phyloP scores from a whole-genome alignment of 768 basidiomycete species.

The Rubroboletus pulcherrimus region DNA sequence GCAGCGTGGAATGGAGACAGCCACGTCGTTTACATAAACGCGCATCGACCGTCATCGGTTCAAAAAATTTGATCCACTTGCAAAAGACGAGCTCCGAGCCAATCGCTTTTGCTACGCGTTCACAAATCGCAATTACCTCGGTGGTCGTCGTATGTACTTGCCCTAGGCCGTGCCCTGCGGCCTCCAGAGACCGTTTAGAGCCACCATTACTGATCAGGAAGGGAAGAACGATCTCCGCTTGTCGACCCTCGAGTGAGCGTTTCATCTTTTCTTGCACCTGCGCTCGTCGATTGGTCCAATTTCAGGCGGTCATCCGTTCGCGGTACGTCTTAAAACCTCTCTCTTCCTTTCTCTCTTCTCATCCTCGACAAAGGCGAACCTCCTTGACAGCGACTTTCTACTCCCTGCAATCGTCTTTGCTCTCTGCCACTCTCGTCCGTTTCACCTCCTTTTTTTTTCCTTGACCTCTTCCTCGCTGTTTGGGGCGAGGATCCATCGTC shows the following conservation, averaged over 20 bases:
- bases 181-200: constrained; percentile 35
- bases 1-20: constrained; percentile 8
- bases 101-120: constrained; percentile 24
- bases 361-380: constrained; percentile 60
- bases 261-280: constrained; percentile 18
- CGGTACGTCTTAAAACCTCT: constrained; percentile 44
- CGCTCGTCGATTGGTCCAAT: constrained; percentile 13
- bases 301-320: constrained; percentile 75
- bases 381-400: constrained; percentile 51
- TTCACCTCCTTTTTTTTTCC: constrained; percentile 26
- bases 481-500: constrained; percentile 66
- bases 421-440: constrained; percentile 9
- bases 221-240: constrained; percentile 79
- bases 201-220: constrained; percentile 74
- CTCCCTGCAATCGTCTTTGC: constrained; percentile 3
- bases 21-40: constrained; percentile 21
- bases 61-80: constrained; percentile 18
- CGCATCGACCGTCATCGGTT: constrained; percentile 9
- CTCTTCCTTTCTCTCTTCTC: constrained; percentile 11
- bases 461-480: constrained; percentile 59
- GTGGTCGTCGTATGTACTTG: constrained; percentile 21
- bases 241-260: constrained; percentile 69
- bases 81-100: constrained; percentile 5
- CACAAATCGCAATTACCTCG: constrained; percentile 13
- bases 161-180: constrained; percentile 29